Percentiles rank a stretch among this genome's conserved stretches.
Conservation (phyloP, 306 rosid species). For the Betula pendula region DNA sequence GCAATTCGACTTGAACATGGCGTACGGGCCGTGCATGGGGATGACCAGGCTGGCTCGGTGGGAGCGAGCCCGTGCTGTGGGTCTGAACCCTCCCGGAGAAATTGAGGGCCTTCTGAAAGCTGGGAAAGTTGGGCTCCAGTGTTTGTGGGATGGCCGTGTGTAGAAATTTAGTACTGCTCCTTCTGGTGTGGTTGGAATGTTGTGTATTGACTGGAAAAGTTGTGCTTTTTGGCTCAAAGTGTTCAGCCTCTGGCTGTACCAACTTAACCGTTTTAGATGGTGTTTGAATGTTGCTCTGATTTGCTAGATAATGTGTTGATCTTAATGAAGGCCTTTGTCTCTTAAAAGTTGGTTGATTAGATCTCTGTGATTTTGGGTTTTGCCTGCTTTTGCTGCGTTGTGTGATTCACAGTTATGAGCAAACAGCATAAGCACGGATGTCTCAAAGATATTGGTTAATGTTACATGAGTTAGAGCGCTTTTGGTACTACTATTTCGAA, state of each 20-base stretch:
- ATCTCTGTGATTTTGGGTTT: background rate
- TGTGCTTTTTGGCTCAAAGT: background rate
- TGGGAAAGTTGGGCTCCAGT: conserved; percentile 40
- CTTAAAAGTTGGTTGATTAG: background rate
- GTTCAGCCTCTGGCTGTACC: conserved; percentile 36
- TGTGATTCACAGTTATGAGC: background rate
- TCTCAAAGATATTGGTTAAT: too few species aligned
- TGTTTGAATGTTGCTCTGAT: conserved; percentile 5
- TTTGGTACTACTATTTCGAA: too few species aligned
- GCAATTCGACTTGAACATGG: conserved; percentile 80
- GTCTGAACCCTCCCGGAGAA: conserved; percentile 66
- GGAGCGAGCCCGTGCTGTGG: conserved; percentile 76
- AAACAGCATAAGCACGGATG: background rate
- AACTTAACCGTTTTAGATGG: background rate
- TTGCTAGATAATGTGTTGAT: background rate
- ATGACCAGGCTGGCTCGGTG: conserved; percentile 65
- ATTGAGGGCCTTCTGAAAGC: conserved; percentile 44
- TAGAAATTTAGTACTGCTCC: conserved; percentile 24
- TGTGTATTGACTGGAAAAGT: background rate
- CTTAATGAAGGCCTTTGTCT: background rate
- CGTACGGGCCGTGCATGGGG: conserved; percentile 82
- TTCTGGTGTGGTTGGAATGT: background rate
- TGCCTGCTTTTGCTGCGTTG: background rate
- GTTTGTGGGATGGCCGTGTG: conserved; percentile 61
- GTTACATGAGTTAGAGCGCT: too few species aligned